phyloP scores from a whole-genome alignment of 2,329 filamentous ascomycete genomes.

The Grosmannia penicillata region DNA sequence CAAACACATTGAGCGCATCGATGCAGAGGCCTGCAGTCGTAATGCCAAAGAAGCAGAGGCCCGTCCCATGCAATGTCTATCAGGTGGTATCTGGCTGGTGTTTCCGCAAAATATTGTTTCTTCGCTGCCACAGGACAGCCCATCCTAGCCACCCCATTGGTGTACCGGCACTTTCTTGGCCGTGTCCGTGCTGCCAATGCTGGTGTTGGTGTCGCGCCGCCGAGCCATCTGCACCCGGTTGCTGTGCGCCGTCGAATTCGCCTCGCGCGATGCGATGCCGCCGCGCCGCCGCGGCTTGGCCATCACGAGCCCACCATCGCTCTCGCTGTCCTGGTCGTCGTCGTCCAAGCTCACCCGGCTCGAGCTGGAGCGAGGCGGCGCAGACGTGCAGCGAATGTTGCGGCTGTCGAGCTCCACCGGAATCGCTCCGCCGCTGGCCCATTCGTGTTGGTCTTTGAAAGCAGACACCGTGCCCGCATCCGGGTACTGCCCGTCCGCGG shows the following conservation, averaged over 20 bases:
- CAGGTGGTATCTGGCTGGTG: neutral
- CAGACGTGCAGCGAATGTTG: slow-evolving; percentile 7
- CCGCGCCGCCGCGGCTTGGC: slow-evolving; percentile 30
- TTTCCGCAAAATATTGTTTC: neutral
- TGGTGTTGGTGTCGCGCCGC: slow-evolving; percentile 45
- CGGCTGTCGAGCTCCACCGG: slow-evolving; percentile 12
- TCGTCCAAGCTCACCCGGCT: slow-evolving; percentile 13
- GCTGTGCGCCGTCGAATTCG: slow-evolving; percentile 8
- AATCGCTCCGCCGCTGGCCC: slow-evolving; percentile 12
- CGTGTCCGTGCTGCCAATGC: slow-evolving; percentile 47
- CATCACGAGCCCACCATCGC: slow-evolving; percentile 40
- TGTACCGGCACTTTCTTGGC: slow-evolving; percentile 37
- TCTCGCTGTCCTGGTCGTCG: slow-evolving; percentile 36
- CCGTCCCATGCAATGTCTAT: slow-evolving; percentile 2
- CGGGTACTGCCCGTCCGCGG: slow-evolving; percentile 31
- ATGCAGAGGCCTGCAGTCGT: slow-evolving; percentile 1
- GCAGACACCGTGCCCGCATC: slow-evolving; percentile 18
- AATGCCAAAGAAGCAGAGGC: neutral
- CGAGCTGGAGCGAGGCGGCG: slow-evolving; percentile 8
- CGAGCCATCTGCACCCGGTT: slow-evolving; percentile 15
- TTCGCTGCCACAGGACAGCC: neutral
- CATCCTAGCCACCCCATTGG: slow-evolving; percentile 1
- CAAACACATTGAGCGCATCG: neutral
- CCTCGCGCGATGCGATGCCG: slow-evolving; percentile 16
- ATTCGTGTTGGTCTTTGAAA: slow-evolving; percentile 13